Base-by-base conservation (phyloP, 371 early-diverging fungal genomes). In the Apophysomyces variabilis region DNA sequence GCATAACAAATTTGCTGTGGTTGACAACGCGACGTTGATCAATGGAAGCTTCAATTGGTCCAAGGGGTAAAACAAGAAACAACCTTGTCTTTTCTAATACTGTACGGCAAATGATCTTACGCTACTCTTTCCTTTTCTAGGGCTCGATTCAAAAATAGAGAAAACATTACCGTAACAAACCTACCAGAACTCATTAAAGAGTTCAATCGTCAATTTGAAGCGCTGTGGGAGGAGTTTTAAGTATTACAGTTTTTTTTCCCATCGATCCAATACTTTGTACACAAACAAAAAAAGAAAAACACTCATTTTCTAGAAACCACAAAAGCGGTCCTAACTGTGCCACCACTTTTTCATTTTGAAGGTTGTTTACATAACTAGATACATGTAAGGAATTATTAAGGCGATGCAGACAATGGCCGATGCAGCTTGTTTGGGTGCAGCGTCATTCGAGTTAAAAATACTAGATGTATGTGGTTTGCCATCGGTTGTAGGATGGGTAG, bases 1-100 rank as follows among this genome's bases (percentile, higher is more conserved):
- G 87, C 87, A 87, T 57, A 85, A 87, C 73, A 87, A 87, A 64
- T 87, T 87, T 69, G 87, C 84, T 7, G 70, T 85, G 47, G 64
- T 85, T 41, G 84, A 85, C 60, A 66, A 79, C 47, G 50, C 68
- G 26, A 74, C 84, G 16, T 68, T 87, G 32, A 73, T 85, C 58
- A 82, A 74, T 54, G 87, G 87, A 13, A 86, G 86, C 57, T 87
- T 82, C 72, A 87, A 87, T 70, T 87, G 87, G 87, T 85, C 86
- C 50, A 87, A 86, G 44, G 84, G 77, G 82, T 82, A 74, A 70
- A 61, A 13, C 9, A 4, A 39, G 11, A 26, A 26, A 26, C 32
- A 26, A 26, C 32, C 3, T 26, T 26, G 32, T 26, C 32, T 26
- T 26, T 26, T 26, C 26, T 26, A 26, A 26, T 26, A 26, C 32